These are phyloP conservation scores for Hemisphaericaspora xylanilytica DNA, from an alignment of 1,139 yeast species.

Conservation along the genomic window DNA sequence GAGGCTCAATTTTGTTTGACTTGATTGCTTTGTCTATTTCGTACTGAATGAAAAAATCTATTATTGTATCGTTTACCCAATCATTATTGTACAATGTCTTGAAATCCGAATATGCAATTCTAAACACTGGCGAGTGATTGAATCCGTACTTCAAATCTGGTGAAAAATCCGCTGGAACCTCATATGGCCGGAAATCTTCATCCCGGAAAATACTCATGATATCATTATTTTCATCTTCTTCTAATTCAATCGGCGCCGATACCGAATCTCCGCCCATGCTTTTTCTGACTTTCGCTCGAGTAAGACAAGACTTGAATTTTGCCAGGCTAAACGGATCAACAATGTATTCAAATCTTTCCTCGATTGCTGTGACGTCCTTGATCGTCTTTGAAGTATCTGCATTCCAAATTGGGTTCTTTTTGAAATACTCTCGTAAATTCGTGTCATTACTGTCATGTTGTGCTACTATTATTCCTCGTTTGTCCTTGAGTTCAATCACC, in stretches of 20 bases:
- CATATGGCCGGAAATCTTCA: conserved; percentile 13
- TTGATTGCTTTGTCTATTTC: conserved; percentile 44
- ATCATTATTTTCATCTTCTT: neutral
- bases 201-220: conserved; percentile 9
- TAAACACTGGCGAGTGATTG: conserved; percentile 45
- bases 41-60: conserved; percentile 68
- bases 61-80: conserved; percentile 74
- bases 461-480: conserved; percentile 10
- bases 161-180: conserved; percentile 32
- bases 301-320: neutral
- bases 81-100: conserved; percentile 65
- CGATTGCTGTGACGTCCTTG: neutral
- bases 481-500: conserved; percentile 10
- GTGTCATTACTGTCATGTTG: conserved; percentile 12
- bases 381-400: conserved; percentile 7
- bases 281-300: conserved; percentile 5
- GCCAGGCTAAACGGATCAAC: conserved; percentile 4
- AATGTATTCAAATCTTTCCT: conserved; percentile 1
- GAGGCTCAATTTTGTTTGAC: conserved; percentile 15
- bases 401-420: conserved; percentile 8
- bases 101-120: conserved; percentile 60
- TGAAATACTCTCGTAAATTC: conserved; percentile 13
- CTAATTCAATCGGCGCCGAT: neutral
- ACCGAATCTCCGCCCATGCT: conserved; percentile 4
- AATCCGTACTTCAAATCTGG: conserved; percentile 56